Percentiles rank a stretch among this genome's conserved stretches.
Conservation (phyloP, 179 eudicot species). For the Spinacia oleracea region DNA sequence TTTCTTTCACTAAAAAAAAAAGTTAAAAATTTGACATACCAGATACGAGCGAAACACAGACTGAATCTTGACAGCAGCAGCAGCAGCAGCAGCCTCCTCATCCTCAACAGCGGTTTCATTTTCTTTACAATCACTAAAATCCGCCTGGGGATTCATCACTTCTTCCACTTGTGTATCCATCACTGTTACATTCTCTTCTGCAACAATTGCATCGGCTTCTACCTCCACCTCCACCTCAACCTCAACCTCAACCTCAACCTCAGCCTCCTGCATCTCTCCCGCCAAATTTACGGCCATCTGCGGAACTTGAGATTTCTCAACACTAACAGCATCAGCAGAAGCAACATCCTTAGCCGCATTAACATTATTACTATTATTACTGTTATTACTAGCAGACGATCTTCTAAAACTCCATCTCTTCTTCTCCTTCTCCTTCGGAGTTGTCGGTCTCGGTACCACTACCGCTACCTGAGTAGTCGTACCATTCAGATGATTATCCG, state of each 20-base stretch:
- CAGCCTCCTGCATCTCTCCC: background rate
- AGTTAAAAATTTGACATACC: slow-evolving; percentile 38
- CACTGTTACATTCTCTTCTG: background rate
- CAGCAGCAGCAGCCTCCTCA: no score
- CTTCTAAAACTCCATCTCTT: slow-evolving; percentile 88
- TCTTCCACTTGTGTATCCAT: slow-evolving; percentile 17
- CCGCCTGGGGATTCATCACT: slow-evolving; percentile 36
- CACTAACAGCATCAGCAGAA: slow-evolving; percentile 24
- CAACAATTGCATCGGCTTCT: background rate
- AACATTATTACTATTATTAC: slow-evolving; percentile 18
- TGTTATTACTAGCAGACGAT: slow-evolving; percentile 55
- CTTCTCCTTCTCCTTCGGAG: slow-evolving; percentile 65
- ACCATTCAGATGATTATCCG: slow-evolving; percentile 12
- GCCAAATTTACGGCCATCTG: slow-evolving; percentile 17
- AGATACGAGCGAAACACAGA: slow-evolving; percentile 67
- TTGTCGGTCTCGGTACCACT: slow-evolving; percentile 41
- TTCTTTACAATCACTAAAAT: slow-evolving; percentile 10
- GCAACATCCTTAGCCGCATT: slow-evolving; percentile 8
- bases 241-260: background rate
- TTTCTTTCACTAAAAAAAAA: background rate
- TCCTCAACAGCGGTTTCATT: slow-evolving; percentile 38
- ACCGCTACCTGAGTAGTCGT: slow-evolving; percentile 44
- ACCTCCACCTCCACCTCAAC: background rate
- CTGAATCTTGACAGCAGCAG: slow-evolving; percentile 76
- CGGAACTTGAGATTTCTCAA: background rate